Percentiles rank a stretch among this genome's conserved stretches.
phyloP scores from a whole-genome alignment of 2,329 filamentous ascomycete genomes.

The Aspergillus tubingensis region DNA sequence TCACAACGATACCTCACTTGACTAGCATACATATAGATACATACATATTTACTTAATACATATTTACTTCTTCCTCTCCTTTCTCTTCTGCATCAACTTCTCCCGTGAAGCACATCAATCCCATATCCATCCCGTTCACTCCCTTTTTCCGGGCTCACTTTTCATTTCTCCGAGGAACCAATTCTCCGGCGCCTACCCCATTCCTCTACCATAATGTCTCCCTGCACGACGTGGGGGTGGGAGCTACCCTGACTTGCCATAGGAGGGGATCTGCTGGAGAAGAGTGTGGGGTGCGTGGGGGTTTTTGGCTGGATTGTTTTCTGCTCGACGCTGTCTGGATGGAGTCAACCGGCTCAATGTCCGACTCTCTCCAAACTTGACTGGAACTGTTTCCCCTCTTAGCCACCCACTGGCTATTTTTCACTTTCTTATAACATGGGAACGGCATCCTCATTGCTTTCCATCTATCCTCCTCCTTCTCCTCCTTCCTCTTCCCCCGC shows the following conservation, averaged over 20 bases:
- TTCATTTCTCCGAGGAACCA: constrained; percentile 1
- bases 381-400: neutral
- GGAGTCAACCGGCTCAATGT: neutral
- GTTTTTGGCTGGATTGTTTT: neutral
- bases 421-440: neutral
- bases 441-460: neutral
- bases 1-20: too few species aligned
- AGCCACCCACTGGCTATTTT: neutral
- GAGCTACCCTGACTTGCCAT: neutral
- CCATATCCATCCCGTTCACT: neutral
- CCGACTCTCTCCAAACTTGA: neutral
- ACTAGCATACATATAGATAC: too few species aligned
- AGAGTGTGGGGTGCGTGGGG: neutral
- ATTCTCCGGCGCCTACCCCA: neutral
- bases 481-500: neutral
- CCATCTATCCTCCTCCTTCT: neutral
- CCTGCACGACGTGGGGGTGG: neutral
- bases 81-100: neutral
- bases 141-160: neutral
- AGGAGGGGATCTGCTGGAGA: neutral
- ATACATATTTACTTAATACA: too few species aligned
- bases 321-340: neutral
- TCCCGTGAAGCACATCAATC: too few species aligned
- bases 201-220: neutral
- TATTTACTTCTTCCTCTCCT: neutral